phyloP scores from a whole-genome alignment of 345 rosid genomes.

The Odontarrhena argentea region DNA sequence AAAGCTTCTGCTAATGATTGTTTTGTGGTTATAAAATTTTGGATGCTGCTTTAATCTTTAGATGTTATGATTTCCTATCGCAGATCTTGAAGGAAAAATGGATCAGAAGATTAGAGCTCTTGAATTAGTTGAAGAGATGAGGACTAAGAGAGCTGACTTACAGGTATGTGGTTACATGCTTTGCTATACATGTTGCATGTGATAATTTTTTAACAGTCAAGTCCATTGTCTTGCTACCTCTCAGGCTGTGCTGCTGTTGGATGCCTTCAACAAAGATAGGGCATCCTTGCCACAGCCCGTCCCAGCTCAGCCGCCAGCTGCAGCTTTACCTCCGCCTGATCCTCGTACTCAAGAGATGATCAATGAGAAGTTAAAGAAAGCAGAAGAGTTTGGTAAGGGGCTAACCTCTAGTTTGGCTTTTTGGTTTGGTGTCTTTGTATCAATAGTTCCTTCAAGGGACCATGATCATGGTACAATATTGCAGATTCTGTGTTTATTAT shows the following conservation, averaged over 20 bases:
- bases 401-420: slow-evolving; percentile 12
- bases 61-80: slow-evolving; percentile 16
- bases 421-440: slow-evolving; percentile 6
- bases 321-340: slow-evolving; percentile 79
- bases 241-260: slow-evolving; percentile 92
- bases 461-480: not conserved
- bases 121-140: slow-evolving; percentile 90
- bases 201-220: slow-evolving; percentile 20
- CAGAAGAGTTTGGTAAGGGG: slow-evolving; percentile 91
- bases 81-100: slow-evolving; percentile 94
- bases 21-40: slow-evolving; percentile 8
- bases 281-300: slow-evolving; percentile 91
- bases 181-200: slow-evolving; percentile 15
- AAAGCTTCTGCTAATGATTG: slow-evolving; percentile 15
- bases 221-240: slow-evolving; percentile 29
- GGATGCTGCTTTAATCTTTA: slow-evolving; percentile 20
- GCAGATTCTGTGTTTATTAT: not conserved
- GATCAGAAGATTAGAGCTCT: slow-evolving; percentile 88
- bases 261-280: slow-evolving; percentile 97
- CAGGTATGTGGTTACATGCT: slow-evolving; percentile 56
- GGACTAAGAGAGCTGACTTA: slow-evolving; percentile 89
- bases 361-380: slow-evolving; percentile 95
- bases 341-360: slow-evolving; percentile 97
- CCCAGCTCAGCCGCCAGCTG: slow-evolving; percentile 70
- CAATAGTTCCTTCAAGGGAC: not conserved